Percentiles rank a stretch among this genome's conserved stretches.
These are phyloP conservation scores for Melampsora americana DNA, from an alignment of 1,284 basidiomycete species.

Conservation along the genomic window DNA sequence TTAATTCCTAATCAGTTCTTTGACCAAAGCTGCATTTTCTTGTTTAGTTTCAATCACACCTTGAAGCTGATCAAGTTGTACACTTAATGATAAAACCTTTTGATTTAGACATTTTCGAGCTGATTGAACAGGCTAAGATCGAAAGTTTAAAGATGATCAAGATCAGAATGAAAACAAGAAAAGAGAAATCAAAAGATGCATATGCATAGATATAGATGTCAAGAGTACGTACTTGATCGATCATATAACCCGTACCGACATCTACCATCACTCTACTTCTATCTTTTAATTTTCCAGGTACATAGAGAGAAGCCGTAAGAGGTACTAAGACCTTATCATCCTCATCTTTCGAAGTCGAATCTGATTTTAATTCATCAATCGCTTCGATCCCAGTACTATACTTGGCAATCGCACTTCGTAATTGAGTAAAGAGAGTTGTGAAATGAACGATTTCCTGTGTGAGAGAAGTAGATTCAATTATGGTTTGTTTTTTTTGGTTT, in stretches of 20 bases:
- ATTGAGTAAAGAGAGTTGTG: slow-evolving; percentile 84
- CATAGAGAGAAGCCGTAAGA: slow-evolving; percentile 87
- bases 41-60: slow-evolving; percentile 38
- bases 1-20: slow-evolving; percentile 34
- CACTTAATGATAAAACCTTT: slow-evolving; percentile 25
- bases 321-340: slow-evolving; percentile 86
- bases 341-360: slow-evolving; percentile 54
- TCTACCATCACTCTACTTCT: slow-evolving; percentile 86
- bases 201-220: neutral
- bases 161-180: neutral
- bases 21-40: slow-evolving; percentile 31
- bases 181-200: neutral
- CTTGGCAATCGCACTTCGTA: slow-evolving; percentile 87
- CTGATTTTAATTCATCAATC: slow-evolving; percentile 70
- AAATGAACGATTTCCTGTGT: slow-evolving; percentile 83
- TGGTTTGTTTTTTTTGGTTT: neutral
- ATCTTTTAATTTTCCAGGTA: slow-evolving; percentile 83
- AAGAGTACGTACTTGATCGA: slow-evolving; percentile 72
- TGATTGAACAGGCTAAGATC: slow-evolving; percentile 24
- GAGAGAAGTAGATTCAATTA: slow-evolving; percentile 46
- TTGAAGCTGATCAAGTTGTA: slow-evolving; percentile 37
- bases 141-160: neutral
- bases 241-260: slow-evolving; percentile 92
- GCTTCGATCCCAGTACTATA: slow-evolving; percentile 83
- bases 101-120: slow-evolving; percentile 37